Percentiles rank a stretch among this genome's conserved stretches.
These are phyloP conservation scores for Kalanchoe fedtschenkoi DNA, from an alignment of 164 flowering plant genomes.

Conservation along the genomic window DNA sequence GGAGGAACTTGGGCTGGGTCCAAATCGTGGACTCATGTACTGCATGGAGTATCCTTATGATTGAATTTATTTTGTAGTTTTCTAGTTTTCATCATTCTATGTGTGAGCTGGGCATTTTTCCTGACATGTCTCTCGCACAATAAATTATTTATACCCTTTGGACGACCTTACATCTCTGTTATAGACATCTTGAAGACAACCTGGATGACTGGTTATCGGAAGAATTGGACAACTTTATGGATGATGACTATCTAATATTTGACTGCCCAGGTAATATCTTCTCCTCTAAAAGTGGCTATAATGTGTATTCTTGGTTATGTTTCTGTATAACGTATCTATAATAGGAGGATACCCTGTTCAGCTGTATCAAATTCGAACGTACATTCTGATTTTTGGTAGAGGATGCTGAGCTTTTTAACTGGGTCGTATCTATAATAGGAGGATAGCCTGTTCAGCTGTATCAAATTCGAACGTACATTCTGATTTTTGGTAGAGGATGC, in stretches of 20 bases:
- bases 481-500: neutral
- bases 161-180: constrained; percentile 31
- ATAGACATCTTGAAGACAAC: constrained; percentile 81
- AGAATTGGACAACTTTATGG: constrained; percentile 69
- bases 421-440: neutral
- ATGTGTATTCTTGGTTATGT: neutral
- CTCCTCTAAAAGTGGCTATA: neutral
- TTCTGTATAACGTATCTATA: neutral
- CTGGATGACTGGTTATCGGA: constrained; percentile 88
- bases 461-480: neutral
- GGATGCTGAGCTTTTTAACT: neutral
- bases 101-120: too few relatives aligned
- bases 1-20: constrained; percentile 89
- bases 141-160: neutral
- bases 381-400: neutral
- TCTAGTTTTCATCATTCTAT: neutral
- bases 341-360: neutral
- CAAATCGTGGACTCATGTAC: constrained; percentile 91
- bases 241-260: constrained; percentile 91
- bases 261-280: constrained; percentile 80
- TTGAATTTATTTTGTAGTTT: neutral
- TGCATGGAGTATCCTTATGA: constrained; percentile 95
- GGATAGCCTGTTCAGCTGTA: neutral
- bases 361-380: neutral
- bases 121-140: neutral